phyloP scores from a whole-genome alignment of 176 grass and related monocot species.

The Elymus sibiricus region DNA sequence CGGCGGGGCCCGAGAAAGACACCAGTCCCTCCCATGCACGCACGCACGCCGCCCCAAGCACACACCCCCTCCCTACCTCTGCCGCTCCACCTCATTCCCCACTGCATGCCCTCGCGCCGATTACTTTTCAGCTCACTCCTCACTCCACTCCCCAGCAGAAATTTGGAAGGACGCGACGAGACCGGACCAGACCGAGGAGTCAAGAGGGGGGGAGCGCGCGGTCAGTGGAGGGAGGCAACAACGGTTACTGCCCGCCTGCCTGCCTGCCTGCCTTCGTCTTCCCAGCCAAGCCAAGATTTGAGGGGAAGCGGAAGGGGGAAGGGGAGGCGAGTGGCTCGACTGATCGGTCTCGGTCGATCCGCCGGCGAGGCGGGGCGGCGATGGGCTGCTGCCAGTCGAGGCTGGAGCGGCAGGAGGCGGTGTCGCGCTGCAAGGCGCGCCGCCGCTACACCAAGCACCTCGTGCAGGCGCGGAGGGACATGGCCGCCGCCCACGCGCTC shows the following conservation, averaged over 20 bases:
- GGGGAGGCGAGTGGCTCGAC: neutral
- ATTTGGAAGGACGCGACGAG: neutral
- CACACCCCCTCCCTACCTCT: neutral
- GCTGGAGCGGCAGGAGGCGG: slow-evolving; percentile 80
- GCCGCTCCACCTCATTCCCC: neutral
- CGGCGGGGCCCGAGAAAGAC: neutral
- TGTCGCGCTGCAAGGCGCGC: slow-evolving; percentile 91
- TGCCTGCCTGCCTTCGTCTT: neutral
- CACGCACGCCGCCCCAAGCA: slow-evolving; percentile 29
- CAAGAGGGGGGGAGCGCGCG: neutral
- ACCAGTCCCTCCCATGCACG: neutral
- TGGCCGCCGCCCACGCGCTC: slow-evolving; percentile 82
- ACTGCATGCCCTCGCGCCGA: neutral
- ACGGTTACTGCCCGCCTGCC: neutral
- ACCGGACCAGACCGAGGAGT: neutral
- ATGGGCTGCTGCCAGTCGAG: slow-evolving; percentile 71
- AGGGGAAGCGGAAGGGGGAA: neutral
- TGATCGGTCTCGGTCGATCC: neutral
- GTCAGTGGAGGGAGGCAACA: neutral
- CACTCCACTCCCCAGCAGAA: neutral
- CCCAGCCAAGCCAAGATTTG: neutral
- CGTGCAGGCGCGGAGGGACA: slow-evolving; percentile 66
- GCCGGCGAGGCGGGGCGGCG: neutral
- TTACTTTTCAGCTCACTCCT: neutral
- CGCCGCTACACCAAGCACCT: slow-evolving; percentile 90